Conservation (phyloP, 192 early-diverging fungal genomes). For the Cetraspora pellucida region DNA sequence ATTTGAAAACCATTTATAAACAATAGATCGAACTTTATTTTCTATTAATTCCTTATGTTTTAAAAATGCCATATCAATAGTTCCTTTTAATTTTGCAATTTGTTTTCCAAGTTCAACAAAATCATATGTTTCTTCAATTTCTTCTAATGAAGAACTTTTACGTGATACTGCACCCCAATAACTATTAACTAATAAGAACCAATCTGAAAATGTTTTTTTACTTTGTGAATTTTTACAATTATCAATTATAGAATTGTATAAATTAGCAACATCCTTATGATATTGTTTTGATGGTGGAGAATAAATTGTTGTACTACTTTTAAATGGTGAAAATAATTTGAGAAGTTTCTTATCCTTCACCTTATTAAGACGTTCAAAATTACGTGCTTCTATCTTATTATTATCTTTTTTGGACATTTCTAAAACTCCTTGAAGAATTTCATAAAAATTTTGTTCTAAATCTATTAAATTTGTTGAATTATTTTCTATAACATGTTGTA, state of each 20-base stretch:
- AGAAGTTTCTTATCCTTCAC: slow-evolving; percentile 23
- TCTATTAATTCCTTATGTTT: slow-evolving; percentile 8
- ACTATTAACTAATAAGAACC: slow-evolving; percentile 16
- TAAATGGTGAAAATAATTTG: slow-evolving; percentile 32
- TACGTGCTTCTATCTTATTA: not conserved
- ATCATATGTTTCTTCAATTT: slow-evolving; percentile 26
- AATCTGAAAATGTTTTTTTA: slow-evolving; percentile 6
- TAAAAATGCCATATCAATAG: slow-evolving; percentile 18
- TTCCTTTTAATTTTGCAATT: slow-evolving; percentile 28
- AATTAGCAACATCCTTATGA: slow-evolving; percentile 27
- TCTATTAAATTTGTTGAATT: not conserved
- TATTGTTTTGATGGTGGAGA: slow-evolving; percentile 31
- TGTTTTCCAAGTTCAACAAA: slow-evolving; percentile 22
- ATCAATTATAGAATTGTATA: slow-evolving; percentile 22
- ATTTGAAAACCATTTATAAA: not conserved
- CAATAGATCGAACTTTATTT: not conserved
- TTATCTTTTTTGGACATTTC: not conserved
- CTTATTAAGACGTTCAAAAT: slow-evolving; percentile 12
- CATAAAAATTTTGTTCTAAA: not conserved
- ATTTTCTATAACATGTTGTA: not conserved
- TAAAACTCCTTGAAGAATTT: slow-evolving; percentile 2
- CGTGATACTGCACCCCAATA: slow-evolving; percentile 25
- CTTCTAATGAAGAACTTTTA: slow-evolving; percentile 26
- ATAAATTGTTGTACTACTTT: slow-evolving; percentile 27
- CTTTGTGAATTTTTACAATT: slow-evolving; percentile 21